Conservation (phyloP, 2,329 filamentous ascomycete species). For the Fusarium gaditjirri region DNA sequence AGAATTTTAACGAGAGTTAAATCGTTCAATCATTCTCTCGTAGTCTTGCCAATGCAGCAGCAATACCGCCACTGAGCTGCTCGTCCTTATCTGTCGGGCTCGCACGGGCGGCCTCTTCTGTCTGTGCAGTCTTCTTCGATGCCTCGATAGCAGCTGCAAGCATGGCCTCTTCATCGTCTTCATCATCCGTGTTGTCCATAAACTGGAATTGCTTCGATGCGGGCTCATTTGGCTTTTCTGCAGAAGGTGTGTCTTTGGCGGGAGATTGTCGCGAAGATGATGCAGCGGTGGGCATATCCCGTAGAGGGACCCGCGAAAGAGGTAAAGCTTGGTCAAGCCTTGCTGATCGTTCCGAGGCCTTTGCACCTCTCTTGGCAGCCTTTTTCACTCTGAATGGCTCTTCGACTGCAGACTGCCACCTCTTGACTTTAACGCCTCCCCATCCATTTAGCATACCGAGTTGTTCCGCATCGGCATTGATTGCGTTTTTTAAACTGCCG, state of each 20-base stretch:
- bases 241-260: slow-evolving; percentile 13
- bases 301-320: slow-evolving; percentile 53
- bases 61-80: slow-evolving; percentile 66
- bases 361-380: slow-evolving; percentile 63
- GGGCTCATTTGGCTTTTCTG: slow-evolving; percentile 11
- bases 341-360: slow-evolving; percentile 41
- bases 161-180: slow-evolving; percentile 62
- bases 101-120: slow-evolving; percentile 40
- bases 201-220: slow-evolving; percentile 52
- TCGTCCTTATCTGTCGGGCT: slow-evolving; percentile 44
- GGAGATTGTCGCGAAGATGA: slow-evolving; percentile 37
- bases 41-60: slow-evolving; percentile 69
- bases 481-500: slow-evolving; percentile 84
- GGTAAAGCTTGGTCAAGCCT: slow-evolving; percentile 54
- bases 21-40: slow-evolving; percentile 53
- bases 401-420: slow-evolving; percentile 83
- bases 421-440: slow-evolving; percentile 94
- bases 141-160: slow-evolving; percentile 60
- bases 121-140: slow-evolving; percentile 53
- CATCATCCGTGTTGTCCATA: slow-evolving; percentile 56
- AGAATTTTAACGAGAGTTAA: neutral
- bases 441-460: slow-evolving; percentile 87
- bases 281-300: slow-evolving; percentile 51
- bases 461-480: slow-evolving; percentile 90
- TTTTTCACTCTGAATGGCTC: slow-evolving; percentile 85